Evolutionary conservation across 2,329 filamentous ascomycete species (phyloP).

Genomic region (Aspergillus sp.): DNA sequence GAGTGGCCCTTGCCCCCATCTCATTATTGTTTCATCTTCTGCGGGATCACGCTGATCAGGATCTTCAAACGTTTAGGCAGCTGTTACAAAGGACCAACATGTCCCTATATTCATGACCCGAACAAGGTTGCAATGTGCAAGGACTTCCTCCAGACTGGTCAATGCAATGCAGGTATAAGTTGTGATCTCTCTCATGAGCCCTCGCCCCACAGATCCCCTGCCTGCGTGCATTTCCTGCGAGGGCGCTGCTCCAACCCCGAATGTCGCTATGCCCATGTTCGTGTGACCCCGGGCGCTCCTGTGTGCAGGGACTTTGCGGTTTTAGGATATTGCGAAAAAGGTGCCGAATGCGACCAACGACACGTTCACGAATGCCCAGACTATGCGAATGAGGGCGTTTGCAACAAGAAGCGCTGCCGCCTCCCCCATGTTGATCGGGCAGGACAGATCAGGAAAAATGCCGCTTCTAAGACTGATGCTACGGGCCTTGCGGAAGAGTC

Average conservation of each 20-base stretch:
- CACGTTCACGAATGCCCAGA: constrained; percentile 94
- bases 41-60: constrained; percentile 29
- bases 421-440: constrained; percentile 86
- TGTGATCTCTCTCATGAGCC: constrained; percentile 92
- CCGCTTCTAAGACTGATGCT: constrained; percentile 44
- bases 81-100: constrained; percentile 78
- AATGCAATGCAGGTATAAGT: constrained; percentile 72
- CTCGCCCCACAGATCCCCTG: constrained; percentile 78
- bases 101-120: constrained; percentile 80
- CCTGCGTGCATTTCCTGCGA: constrained; percentile 86
- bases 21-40: constrained; percentile 22
- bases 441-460: constrained; percentile 68
- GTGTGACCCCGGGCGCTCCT: constrained; percentile 71
- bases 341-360: constrained; percentile 72
- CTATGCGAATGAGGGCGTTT: constrained; percentile 86
- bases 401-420: constrained; percentile 78
- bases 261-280: constrained; percentile 85
- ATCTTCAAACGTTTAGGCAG: constrained; percentile 63
- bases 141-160: constrained; percentile 76
- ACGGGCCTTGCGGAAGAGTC: constrained; percentile 57
- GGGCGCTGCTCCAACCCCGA: constrained; percentile 84
- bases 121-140: constrained; percentile 89
- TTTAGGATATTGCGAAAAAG: constrained; percentile 86
- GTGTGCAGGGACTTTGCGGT: constrained; percentile 84
- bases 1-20: constrained; percentile 15